These are phyloP conservation scores for Aspergillus sclerotiicarbonarius DNA, from an alignment of 495 filamentous ascomycete genomes.

Conservation along the genomic window DNA sequence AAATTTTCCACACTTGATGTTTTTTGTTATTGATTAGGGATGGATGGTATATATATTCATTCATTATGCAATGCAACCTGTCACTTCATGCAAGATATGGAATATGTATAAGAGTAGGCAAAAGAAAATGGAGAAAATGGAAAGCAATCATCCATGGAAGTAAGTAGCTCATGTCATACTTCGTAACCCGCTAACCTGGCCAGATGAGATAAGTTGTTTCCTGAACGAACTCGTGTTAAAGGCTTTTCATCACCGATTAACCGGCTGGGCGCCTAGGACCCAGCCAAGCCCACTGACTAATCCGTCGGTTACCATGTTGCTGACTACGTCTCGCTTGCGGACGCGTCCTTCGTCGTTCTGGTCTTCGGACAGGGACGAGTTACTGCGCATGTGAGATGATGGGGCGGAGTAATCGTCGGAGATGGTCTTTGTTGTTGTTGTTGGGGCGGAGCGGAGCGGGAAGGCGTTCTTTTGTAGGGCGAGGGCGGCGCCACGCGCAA, in stretches of 20 bases:
- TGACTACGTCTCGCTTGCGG: slow-evolving; percentile 78
- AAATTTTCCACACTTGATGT: too few species aligned
- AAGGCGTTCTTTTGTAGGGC: slow-evolving; percentile 68
- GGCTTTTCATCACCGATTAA: slow-evolving; percentile 27
- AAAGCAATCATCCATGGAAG: too few species aligned
- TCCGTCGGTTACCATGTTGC: slow-evolving; percentile 67
- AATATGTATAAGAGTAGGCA: too few species aligned
- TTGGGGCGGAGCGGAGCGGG: slow-evolving; percentile 36
- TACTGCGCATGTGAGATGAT: slow-evolving; percentile 6
- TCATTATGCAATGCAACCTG: too few species aligned
- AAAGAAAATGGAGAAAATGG: too few species aligned
- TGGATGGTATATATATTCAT: too few species aligned
- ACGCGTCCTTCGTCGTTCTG: slow-evolving; percentile 46
- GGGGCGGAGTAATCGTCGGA: neutral
- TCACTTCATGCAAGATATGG: too few species aligned
- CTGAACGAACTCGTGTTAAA: neutral
- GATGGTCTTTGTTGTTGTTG: neutral
- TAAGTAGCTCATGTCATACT: too few species aligned
- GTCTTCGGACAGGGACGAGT: slow-evolving; percentile 14
- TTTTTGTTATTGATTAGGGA: too few species aligned
- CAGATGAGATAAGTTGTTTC: too few species aligned
- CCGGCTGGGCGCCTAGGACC: slow-evolving; percentile 73
- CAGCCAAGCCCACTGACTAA: slow-evolving; percentile 82
- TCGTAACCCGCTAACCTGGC: too few species aligned
- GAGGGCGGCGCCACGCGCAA: slow-evolving; percentile 77